A percentile compares a stretch with the other conserved stretches of the same genome.
phyloP scores from a whole-genome alignment of 1,284 basidiomycete species.

The Ustilago loliicola region DNA sequence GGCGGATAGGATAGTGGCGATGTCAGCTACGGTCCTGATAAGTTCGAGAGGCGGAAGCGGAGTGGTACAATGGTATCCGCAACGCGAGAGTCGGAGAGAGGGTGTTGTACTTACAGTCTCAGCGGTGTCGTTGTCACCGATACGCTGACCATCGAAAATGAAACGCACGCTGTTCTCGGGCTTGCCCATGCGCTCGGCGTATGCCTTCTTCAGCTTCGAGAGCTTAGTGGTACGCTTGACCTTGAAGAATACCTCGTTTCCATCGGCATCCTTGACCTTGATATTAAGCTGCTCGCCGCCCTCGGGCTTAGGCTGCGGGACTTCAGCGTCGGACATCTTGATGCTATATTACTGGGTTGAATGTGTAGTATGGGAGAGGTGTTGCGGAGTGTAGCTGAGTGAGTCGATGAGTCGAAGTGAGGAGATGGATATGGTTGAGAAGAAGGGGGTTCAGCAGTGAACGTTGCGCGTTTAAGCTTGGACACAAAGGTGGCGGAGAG shows the following conservation, averaged over 20 bases:
- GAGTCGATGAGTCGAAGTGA: not conserved
- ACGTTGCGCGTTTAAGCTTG: constrained; percentile 3
- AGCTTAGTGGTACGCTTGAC: constrained; percentile 94
- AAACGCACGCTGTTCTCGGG: constrained; percentile 68
- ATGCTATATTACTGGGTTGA: not conserved
- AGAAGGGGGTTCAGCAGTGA: not conserved
- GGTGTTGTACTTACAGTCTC: constrained; percentile 60
- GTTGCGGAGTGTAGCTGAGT: not conserved
- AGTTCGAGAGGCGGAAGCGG: not conserved
- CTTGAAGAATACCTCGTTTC: constrained; percentile 97
- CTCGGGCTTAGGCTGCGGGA: constrained; percentile 64
- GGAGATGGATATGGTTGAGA: constrained; percentile 20
- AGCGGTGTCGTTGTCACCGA: constrained; percentile 69
- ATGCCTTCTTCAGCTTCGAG: constrained; percentile 91
- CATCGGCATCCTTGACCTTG: constrained; percentile 72
- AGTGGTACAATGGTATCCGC: not conserved
- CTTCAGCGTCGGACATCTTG: constrained; percentile 64
- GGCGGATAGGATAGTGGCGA: not conserved
- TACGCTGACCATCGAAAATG: constrained; percentile 68
- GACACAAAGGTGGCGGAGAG: constrained; percentile 8
- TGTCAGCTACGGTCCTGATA: not conserved
- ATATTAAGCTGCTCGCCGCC: constrained; percentile 69
- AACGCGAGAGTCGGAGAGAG: not conserved
- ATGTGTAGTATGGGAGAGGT: not conserved
- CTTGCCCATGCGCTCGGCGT: constrained; percentile 93